Conservation (phyloP, 2,329 filamentous ascomycete species). For the Aschersonia sp. region DNA sequence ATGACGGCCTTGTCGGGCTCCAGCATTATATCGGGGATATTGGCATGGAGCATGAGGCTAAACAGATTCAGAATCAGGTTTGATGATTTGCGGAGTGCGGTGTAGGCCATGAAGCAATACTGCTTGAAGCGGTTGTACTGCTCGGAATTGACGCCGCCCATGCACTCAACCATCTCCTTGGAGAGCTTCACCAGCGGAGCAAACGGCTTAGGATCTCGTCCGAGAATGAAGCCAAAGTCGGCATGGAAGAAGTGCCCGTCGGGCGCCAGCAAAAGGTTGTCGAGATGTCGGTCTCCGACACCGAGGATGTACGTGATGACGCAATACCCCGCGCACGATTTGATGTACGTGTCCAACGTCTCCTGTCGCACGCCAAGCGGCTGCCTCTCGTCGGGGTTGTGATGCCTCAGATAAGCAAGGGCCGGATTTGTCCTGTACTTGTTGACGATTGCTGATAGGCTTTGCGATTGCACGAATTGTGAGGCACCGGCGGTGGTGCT, state of each 20-base stretch:
- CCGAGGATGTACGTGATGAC: constrained; percentile 97
- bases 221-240: constrained; percentile 95
- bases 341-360: constrained; percentile 86
- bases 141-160: constrained; percentile 72
- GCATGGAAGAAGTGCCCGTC: constrained; percentile 95
- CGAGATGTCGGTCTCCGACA: constrained; percentile 87
- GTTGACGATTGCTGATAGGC: constrained; percentile 65
- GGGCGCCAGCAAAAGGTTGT: constrained; percentile 83
- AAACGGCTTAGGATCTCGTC: constrained; percentile 92
- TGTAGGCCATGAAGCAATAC: constrained; percentile 91
- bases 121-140: constrained; percentile 85
- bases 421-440: constrained; percentile 66
- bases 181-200: constrained; percentile 93
- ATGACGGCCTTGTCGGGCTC: constrained; percentile 88
- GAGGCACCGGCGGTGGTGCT: constrained; percentile 79
- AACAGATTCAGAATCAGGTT: constrained; percentile 92
- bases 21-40: constrained; percentile 86
- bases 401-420: constrained; percentile 70
- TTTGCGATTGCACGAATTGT: constrained; percentile 82
- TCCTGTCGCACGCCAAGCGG: constrained; percentile 82
- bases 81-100: constrained; percentile 74
- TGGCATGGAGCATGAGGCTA: constrained; percentile 91
- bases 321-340: constrained; percentile 92
- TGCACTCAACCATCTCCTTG: constrained; percentile 96
- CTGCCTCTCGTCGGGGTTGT: constrained; percentile 75